Evolutionary conservation across 345 rosid species (phyloP), one percentile per base, ranked within the genome.

Genomic region (Populus pruinosa): DNA sequence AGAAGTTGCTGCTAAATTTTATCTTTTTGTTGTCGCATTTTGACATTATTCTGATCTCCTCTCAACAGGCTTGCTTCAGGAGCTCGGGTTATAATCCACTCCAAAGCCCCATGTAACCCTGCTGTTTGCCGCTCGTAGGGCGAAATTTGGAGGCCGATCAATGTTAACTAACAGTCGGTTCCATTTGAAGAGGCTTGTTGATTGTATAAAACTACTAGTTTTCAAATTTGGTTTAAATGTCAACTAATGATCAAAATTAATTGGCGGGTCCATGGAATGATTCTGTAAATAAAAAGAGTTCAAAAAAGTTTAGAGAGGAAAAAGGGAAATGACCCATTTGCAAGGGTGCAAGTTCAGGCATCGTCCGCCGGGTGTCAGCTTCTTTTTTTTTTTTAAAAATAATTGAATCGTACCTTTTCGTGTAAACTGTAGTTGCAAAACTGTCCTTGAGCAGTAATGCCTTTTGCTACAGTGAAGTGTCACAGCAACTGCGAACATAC

Each of bases 51-150:
- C 23, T 23, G 9, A 21, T 50, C 73, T 86, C 69, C 68, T 76
- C 43, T 25, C 75, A 81, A 81, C 97, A 96, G 99, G 89, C 98
- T 96, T 88, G 96, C 99, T 87, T 96, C 99, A 68, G 99, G 97
- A 88, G 99, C 99, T 64, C 86, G 95, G 80, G 93, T 96, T 88
- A 88, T 90, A 92, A 96, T 96, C 74, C 89, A 96, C 80, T 90
- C 99, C 0, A 90, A 90, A 82, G 86, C 84, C 50, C 82, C 96
- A 20, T 75, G 78, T 39, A 77, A 88, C 18, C 13, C 86, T 2
- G 67, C 61, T 36, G 76, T 81, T 31, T 69, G 89, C 72, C 77
- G 83, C 77, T 82, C 85, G 23, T 89, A 83, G 66, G 68, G 27
- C 47, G 31, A 4, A 6, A 18, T 31, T 31, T 31, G 68, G n/a